Conservation (phyloP, 768 basidiomycete genomes). For the Tricholoma terreum region DNA sequence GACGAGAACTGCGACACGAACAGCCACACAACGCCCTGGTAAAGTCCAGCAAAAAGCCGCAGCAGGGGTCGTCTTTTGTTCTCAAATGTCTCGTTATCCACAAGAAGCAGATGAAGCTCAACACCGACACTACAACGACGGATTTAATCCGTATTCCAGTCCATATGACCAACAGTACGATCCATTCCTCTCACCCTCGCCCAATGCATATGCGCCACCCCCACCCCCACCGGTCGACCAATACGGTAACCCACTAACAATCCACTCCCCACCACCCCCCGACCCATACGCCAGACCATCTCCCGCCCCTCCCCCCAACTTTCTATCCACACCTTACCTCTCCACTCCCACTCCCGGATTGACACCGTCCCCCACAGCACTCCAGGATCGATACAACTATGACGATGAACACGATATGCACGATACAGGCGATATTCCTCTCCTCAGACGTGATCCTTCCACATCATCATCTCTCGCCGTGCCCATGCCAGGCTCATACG, state of each 20-base stretch:
- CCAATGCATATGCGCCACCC: too few relatives aligned
- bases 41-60: too few relatives aligned
- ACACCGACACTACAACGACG: slow-evolving; percentile 63
- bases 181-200: slow-evolving; percentile 23
- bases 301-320: slow-evolving; percentile 5
- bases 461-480: slow-evolving; percentile 21
- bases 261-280: slow-evolving; percentile 21
- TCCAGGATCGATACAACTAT: slow-evolving; percentile 31
- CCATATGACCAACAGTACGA: slow-evolving; percentile 42
- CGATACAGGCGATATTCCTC: slow-evolving; percentile 66
- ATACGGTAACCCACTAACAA: slow-evolving; percentile 25
- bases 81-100: too few relatives aligned
- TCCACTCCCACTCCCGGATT: slow-evolving; percentile 12
- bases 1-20: too few relatives aligned
- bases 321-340: slow-evolving; percentile 13
- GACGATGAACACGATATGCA: slow-evolving; percentile 23
- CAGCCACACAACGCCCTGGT: too few relatives aligned
- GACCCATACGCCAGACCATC: slow-evolving; percentile 13
- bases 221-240: slow-evolving; percentile 20
- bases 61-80: too few relatives aligned
- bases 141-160: slow-evolving; percentile 51
- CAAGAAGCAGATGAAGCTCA: slow-evolving; percentile 63
- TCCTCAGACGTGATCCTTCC: slow-evolving; percentile 49
- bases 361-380: too few relatives aligned
- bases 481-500: slow-evolving; percentile 45